Percentiles rank a stretch among this genome's conserved stretches.
Evolutionary conservation across 148 eudicot species (phyloP).

Genomic region (Vaccinium myrtillus): DNA sequence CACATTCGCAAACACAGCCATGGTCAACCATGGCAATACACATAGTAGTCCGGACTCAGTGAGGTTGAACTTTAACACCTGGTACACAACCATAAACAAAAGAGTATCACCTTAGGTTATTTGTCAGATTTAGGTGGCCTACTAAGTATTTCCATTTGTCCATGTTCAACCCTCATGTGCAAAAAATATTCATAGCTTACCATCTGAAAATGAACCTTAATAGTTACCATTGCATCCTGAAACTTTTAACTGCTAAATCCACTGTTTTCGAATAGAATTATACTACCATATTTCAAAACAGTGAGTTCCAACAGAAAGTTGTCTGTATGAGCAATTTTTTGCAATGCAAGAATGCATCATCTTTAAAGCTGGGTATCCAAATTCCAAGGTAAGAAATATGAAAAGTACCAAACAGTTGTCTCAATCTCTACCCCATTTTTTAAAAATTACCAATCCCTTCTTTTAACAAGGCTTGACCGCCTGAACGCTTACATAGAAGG

Average conservation of each 20-base stretch:
- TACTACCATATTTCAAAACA: no score
- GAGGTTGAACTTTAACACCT: slow-evolving; percentile 96
- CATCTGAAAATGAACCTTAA: not conserved
- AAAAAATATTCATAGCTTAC: not conserved
- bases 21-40: slow-evolving; percentile 97
- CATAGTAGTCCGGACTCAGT: slow-evolving; percentile 88
- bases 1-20: slow-evolving; percentile 93
- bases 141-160: not conserved
- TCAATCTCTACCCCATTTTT: not conserved
- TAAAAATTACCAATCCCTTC: not conserved
- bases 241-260: not conserved
- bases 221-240: not conserved
- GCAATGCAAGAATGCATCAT: not conserved
- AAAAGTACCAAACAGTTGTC: not conserved
- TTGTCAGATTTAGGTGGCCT: slow-evolving; percentile 22
- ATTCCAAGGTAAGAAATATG: not conserved
- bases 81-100: slow-evolving; percentile 20
- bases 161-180: not conserved
- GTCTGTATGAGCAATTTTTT: not conserved
- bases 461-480: not conserved
- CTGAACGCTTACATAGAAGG: not conserved
- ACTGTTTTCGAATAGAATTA: not conserved
- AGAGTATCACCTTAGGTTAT: slow-evolving; percentile 13
- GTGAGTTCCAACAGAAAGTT: not conserved
- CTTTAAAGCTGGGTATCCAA: not conserved